These are phyloP conservation scores for Dorcoceras hygrometricum DNA, from an alignment of 257 asterid genomes.

Conservation along the genomic window DNA sequence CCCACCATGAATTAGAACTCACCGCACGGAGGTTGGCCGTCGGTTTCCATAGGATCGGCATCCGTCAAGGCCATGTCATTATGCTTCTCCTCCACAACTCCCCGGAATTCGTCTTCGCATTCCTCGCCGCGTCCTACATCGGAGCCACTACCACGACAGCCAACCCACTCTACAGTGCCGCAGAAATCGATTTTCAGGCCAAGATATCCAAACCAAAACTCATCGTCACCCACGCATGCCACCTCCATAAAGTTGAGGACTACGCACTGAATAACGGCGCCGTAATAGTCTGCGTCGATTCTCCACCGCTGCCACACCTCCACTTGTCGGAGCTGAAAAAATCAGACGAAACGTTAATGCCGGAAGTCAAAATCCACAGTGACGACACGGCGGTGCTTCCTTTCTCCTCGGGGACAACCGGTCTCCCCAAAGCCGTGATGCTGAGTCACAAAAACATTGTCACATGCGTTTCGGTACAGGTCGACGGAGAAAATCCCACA, in stretches of 20 bases:
- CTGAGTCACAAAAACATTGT: slow-evolving; percentile 51
- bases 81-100: slow-evolving; percentile 61
- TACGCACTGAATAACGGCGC: slow-evolving; percentile 19
- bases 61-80: slow-evolving; percentile 42
- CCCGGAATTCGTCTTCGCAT: slow-evolving; percentile 45
- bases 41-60: slow-evolving; percentile 42
- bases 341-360: slow-evolving; percentile 31
- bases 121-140: slow-evolving; percentile 41
- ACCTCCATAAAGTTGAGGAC: slow-evolving; percentile 32
- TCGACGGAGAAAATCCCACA: slow-evolving; percentile 54
- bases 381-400: slow-evolving; percentile 50
- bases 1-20: slow-evolving; percentile 41
- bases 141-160: slow-evolving; percentile 54
- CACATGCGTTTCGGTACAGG: slow-evolving; percentile 42
- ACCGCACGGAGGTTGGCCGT: slow-evolving; percentile 42
- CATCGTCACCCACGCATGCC: slow-evolving; percentile 45
- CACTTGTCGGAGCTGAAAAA: slow-evolving; percentile 33
- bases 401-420: slow-evolving; percentile 65
- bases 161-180: slow-evolving; percentile 43
- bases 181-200: slow-evolving; percentile 39
- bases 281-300: slow-evolving; percentile 35
- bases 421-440: slow-evolving; percentile 62
- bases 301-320: slow-evolving; percentile 17
- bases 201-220: slow-evolving; percentile 36
- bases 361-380: slow-evolving; percentile 26